Evolutionary conservation across 2,329 filamentous ascomycete genomes (phyloP), one percentile per base, ranked within the genome.

Genomic region (Xylariaceae sp.): DNA sequence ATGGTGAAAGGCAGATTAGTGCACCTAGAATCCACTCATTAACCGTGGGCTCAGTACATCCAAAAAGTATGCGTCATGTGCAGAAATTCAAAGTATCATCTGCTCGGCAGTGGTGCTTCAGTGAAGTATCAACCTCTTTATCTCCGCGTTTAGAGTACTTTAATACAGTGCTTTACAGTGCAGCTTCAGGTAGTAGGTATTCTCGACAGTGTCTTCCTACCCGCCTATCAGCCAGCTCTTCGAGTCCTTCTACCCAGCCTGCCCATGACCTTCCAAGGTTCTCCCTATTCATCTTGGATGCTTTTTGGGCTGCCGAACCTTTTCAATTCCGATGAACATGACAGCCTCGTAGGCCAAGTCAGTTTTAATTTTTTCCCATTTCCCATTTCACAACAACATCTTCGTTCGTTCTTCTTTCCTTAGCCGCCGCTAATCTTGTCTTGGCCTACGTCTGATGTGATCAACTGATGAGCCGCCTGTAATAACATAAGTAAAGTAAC

Each of bases 371-470:
- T 32, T 41, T n/a, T 43, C 48, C 26, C 48, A 7, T 19, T 11
- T 11, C 8, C 35, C 35, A 19, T 19, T 19, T 19, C 19, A 19
- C 19, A 19, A 19, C 19, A 19, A 19, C 8, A 11, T 11, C 35
- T 37, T 37, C 35, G 12, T 11, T 11, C 12, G 8, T 47, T 32
- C 31, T 27, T 31, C 12, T 39, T 42, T 30, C 44, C 39, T 27
- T 44, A 51, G 40, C 51, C 34, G 48, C 44, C 47, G 29, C 55
- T 49, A 54, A 41, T 49, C 29, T 35, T 29, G 48, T 44, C 40
- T 57, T 54, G 55, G 51, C 55, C 32, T 42, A 41, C 29, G 19
- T 50, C 48, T 43, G 35, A 42, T 35, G 42, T 53, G 54, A 46
- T 35, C 29, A 53, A 35, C 41, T 27, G 30, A 46, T 35, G 34